Evolutionary conservation across 192 early-diverging fungal genomes (phyloP).

Genomic region (Linnemannia elongata): DNA sequence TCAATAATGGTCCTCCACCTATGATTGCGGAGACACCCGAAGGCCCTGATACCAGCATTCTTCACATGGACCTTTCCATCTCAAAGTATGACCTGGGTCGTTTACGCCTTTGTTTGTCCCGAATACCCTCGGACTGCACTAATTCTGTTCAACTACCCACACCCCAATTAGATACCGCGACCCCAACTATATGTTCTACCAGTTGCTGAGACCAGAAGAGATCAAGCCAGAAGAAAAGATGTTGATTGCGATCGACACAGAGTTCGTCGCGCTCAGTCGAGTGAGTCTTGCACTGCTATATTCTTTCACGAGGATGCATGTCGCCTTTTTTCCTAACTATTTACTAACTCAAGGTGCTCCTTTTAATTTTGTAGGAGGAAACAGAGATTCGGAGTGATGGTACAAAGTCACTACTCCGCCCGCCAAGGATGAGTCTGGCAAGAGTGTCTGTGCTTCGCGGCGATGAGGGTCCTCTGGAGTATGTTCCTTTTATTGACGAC

Average conservation of each 20-base stretch:
- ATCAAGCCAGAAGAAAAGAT: slow-evolving; percentile 73
- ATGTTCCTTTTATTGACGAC: slow-evolving; percentile 96
- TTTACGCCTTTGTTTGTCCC: too few relatives aligned
- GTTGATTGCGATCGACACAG: slow-evolving; percentile 91
- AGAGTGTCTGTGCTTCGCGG: slow-evolving; percentile 93
- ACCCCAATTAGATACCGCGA: slow-evolving; percentile 55
- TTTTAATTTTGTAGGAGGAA: slow-evolving; percentile 68
- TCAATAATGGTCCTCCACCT: slow-evolving; percentile 66
- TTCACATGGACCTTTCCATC: slow-evolving; percentile 71
- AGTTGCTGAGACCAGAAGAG: slow-evolving; percentile 69
- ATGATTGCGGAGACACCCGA: slow-evolving; percentile 61
- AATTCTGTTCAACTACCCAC: background rate
- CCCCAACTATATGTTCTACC: slow-evolving; percentile 61
- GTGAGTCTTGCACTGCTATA: slow-evolving; percentile 17
- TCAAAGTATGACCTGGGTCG: slow-evolving; percentile 61
- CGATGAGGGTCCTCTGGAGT: slow-evolving; percentile 73
- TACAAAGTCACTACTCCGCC: slow-evolving; percentile 84
- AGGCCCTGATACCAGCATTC: slow-evolving; percentile 61
- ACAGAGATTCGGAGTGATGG: slow-evolving; percentile 95
- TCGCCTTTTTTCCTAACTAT: background rate
- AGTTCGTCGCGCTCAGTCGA: slow-evolving; percentile 91
- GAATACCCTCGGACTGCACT: background rate
- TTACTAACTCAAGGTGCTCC: background rate
- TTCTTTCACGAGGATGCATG: background rate
- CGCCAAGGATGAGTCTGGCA: slow-evolving; percentile 86